Evolutionary conservation across 352 stramenopile species (phyloP), one percentile per base, ranked within the genome.

Genomic region (Pythium myriotylum): DNA sequence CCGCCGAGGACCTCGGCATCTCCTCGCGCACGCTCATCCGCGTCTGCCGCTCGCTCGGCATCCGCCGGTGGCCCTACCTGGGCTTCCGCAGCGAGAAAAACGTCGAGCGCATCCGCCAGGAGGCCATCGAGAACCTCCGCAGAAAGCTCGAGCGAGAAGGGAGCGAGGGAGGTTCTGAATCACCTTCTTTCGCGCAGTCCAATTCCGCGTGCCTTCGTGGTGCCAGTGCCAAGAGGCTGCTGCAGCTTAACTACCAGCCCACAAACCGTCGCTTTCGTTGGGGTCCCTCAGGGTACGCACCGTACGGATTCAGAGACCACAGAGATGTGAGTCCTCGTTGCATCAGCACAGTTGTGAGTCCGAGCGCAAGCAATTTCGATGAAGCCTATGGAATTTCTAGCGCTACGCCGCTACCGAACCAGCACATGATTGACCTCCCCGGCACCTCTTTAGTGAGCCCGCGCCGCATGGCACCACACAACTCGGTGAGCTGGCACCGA

Each of bases 21-120:
- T 88, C 77, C 48, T 89, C 79, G 35, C 82, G 82, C 57, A 89
- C 82, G 29, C 79, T 91, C 65, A 91, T 91, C 56, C 77, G 81
- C 23, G 79, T 91, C 22, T 91, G 82, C 49, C 79, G 82, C 26
- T 91, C 82, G 20, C 72, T 91, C 13, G 82, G 79, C 27, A 91
- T 91, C 62, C 82, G 82, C 20, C 77, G 82, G 26, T 91, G 82
- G 82, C 79, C 82, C 35, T 92, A 92, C 73, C 67, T 92, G 33
- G 82, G 82, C 46, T 92, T 92, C 66, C 79, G 80, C 50, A 89
- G 82, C 45, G 82, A 89, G 65, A 89, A 89, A 49, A 92, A 89
- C 53, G 82, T 89, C 48, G 80, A 92, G 41, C 78, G 82, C 20
- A 88, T 92, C 55, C 82, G 82, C 26, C 74, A 86, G 59, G 82